phyloP scores from a whole-genome alignment of 2,329 filamentous ascomycete genomes.

The Neocucurbitaria cava region DNA sequence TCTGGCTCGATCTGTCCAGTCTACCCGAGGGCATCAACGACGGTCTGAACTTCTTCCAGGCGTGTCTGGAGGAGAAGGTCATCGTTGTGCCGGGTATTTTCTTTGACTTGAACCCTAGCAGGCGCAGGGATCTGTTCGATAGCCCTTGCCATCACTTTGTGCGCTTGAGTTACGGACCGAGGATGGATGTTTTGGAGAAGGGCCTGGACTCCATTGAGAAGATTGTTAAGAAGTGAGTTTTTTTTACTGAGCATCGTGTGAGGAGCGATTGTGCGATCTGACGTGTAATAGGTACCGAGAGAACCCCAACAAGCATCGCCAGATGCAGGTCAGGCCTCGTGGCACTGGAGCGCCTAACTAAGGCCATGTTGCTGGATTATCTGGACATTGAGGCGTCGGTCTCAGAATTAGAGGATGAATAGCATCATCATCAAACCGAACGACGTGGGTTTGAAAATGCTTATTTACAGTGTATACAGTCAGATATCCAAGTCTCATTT shows the following conservation, averaged over 20 bases:
- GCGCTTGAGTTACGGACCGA: conserved; percentile 49
- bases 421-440: neutral
- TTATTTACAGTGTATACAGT: neutral
- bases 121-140: conserved; percentile 90
- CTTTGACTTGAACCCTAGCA: conserved; percentile 93
- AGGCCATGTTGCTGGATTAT: neutral
- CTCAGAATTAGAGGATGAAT: neutral
- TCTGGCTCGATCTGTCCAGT: conserved; percentile 73
- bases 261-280: no score
- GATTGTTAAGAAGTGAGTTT: conserved; percentile 51
- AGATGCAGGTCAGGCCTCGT: conserved; percentile 19
- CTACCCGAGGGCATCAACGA: conserved; percentile 85
- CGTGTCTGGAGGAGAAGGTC: conserved; percentile 89
- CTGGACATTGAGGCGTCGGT: neutral
- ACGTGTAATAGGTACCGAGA: conserved; percentile 14
- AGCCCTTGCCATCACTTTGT: conserved; percentile 78
- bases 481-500: neutral
- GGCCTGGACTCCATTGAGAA: conserved; percentile 50
- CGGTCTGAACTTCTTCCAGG: conserved; percentile 95
- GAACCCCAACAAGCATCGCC: conserved; percentile 15
- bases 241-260: no score
- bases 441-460: neutral
- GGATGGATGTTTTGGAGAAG: conserved; percentile 50
- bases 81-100: conserved; percentile 98
- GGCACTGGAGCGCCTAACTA: conserved; percentile 12